Evolutionary conservation across 768 basidiomycete genomes (phyloP).

Genomic region (Termitomyces sp.): DNA sequence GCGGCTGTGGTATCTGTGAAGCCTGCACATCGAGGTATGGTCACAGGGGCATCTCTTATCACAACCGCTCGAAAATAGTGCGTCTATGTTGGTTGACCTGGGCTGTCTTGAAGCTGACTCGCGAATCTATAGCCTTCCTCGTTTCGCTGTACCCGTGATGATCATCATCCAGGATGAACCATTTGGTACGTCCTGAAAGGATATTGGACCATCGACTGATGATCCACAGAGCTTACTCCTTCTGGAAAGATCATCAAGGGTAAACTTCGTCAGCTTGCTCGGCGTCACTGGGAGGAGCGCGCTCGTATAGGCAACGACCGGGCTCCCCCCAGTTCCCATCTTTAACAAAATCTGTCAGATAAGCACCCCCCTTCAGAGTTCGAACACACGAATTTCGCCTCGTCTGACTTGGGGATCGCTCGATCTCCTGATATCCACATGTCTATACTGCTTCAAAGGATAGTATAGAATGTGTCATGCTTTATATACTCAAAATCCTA

Average conservation of each 20-base stretch:
- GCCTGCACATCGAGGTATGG: constrained; percentile 35
- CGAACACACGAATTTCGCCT: background rate
- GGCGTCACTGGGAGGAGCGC: constrained; percentile 34
- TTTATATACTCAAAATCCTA: background rate
- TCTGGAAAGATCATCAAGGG: constrained; percentile 55
- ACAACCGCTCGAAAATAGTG: constrained; percentile 36
- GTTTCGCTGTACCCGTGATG: constrained; percentile 60
- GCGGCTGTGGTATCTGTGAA: constrained; percentile 49
- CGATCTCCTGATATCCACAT: background rate
- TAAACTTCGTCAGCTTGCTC: constrained; percentile 40
- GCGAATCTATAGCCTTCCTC: constrained; percentile 30
- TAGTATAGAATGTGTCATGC: background rate
- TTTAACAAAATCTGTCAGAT: background rate
- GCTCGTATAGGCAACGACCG: background rate
- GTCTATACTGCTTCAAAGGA: background rate
- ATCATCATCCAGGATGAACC: constrained; percentile 40
- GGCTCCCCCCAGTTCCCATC: background rate
- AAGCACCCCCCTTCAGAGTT: no score
- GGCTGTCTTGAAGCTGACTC: background rate
- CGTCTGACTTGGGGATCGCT: no score
- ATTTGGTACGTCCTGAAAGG: constrained; percentile 26
- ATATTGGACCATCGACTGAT: background rate
- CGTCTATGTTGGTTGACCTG: constrained; percentile 3
- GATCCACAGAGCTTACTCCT: constrained; percentile 42
- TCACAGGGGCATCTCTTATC: constrained; percentile 45